Evolutionary conservation across 345 rosid genomes (phyloP), one percentile per base, ranked within the genome.

Genomic region (Ceriops zippeliana): DNA sequence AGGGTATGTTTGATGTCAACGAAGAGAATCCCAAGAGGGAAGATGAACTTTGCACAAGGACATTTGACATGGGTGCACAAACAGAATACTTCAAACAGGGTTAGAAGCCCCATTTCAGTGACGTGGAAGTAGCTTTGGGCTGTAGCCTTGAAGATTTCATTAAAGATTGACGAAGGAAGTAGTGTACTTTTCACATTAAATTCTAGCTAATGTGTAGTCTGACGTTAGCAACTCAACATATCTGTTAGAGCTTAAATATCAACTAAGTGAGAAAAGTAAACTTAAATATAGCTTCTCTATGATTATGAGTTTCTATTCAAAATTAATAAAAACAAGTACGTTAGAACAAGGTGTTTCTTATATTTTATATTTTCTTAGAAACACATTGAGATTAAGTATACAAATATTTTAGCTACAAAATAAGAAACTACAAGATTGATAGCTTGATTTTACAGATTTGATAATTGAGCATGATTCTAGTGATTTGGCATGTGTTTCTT

Each of bases 41-140:
- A 52, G 57, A 65, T 42, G 61, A 75, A 52, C 74, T 82, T 64
- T 66, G 86, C 79, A 63, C 81, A 90, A 74, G 97, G 97, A 51
- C 84, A 89, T 49, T 65, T 93, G 86, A 83, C 88, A 63, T 90
- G 98, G 98, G 84, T 84, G 63, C 73, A 87, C 81, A 83, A 89
- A 58, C 61, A 67, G 61, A 78, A 83, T 58, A 62, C 67, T 56
- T 73, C 77, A 76, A 82, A 83, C 72, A 73, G 84, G 74, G 93
- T 90, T 62, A 84, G 82, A 66, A 93, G 96, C 67, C 97, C 98
- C 76, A 86, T 93, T 70, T 86, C 97, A 24, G 92, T 90, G 70
- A 89, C 92, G 17, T 86, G 90, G 74, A 59, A 66, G 70, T 19
- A 53, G 52, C 34, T 46, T 46, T 63, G 21, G 54, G 16, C 28